Percentiles rank a stretch among this genome's conserved stretches.
These are phyloP conservation scores for Trichophaea hybrida DNA, from an alignment of 2,329 filamentous ascomycete species.

Conservation along the genomic window DNA sequence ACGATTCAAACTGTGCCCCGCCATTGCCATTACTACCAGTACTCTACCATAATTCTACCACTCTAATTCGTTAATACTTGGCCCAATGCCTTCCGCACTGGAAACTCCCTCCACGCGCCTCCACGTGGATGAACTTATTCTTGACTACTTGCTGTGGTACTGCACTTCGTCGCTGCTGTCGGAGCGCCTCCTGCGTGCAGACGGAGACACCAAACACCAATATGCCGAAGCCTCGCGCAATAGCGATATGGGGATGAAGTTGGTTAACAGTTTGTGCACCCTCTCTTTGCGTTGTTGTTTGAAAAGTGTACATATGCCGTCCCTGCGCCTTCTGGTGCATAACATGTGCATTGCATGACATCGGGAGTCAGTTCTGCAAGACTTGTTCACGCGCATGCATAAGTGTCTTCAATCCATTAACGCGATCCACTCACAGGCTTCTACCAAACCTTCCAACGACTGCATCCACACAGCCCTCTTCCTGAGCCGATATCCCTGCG, in stretches of 20 bases:
- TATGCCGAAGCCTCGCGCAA: slow-evolving; percentile 17
- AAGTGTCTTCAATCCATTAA: background rate
- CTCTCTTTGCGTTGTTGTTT: background rate
- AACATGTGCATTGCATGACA: background rate
- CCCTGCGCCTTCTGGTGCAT: background rate
- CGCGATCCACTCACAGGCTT: slow-evolving; percentile 12
- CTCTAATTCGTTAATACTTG: no score
- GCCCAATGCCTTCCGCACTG: background rate
- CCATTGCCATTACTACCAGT: no score
- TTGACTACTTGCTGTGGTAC: slow-evolving; percentile 23
- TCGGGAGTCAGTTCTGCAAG: background rate
- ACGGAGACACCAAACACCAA: slow-evolving; percentile 11
- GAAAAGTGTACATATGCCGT: background rate
- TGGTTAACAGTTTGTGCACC: slow-evolving; percentile 18
- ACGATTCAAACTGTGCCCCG: no score
- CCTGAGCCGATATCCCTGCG: slow-evolving; percentile 15
- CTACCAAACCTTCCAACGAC: slow-evolving; percentile 16
- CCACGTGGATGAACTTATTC: slow-evolving; percentile 20
- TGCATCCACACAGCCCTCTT: slow-evolving; percentile 15
- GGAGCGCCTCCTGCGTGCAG: slow-evolving; percentile 16
- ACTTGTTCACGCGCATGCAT: no score
- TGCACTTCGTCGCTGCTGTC: slow-evolving; percentile 14
- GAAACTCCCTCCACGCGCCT: slow-evolving; percentile 1
- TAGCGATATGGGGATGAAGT: slow-evolving; percentile 16
- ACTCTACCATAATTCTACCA: no score